Percentiles rank a stretch among this genome's conserved stretches.
phyloP scores from a whole-genome alignment of 73 alveolate species.

The Loxodes magnus region DNA sequence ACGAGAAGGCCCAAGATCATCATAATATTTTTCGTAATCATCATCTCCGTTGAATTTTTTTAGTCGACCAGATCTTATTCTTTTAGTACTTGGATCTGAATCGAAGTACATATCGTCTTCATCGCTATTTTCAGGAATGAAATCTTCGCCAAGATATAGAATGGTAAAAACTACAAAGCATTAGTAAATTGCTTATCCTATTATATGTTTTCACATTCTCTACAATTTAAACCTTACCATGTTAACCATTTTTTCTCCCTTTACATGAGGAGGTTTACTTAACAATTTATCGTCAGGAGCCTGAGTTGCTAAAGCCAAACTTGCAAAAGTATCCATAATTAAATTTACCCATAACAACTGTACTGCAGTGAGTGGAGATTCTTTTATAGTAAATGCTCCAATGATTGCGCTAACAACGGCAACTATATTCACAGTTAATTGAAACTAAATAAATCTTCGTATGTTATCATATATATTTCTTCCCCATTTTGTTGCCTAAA shows the following conservation, averaged over 20 bases:
- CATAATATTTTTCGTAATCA: not conserved
- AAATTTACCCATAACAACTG: constrained; percentile 83
- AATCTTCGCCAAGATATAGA: constrained; percentile 51
- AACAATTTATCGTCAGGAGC: constrained; percentile 71
- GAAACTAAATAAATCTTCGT: constrained; percentile 76
- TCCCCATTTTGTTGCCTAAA: constrained; percentile 78
- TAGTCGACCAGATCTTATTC: not conserved
- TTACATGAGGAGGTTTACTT: constrained; percentile 70
- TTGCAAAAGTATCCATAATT: constrained; percentile 73
- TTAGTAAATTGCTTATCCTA: constrained; percentile 57
- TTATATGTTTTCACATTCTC: constrained; percentile 79
- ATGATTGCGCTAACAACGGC: constrained; percentile 66
- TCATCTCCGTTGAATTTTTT: not conserved
- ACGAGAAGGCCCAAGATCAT: constrained; percentile 19
- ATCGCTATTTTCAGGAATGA: constrained; percentile 47
- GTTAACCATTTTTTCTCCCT: constrained; percentile 39
- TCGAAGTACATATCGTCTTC: constrained; percentile 13
- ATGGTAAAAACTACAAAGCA: constrained; percentile 29
- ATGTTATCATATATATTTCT: constrained; percentile 79
- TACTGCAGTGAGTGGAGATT: constrained; percentile 76
- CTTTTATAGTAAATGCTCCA: constrained; percentile 67
- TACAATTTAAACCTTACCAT: no score
- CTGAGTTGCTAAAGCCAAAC: constrained; percentile 90
- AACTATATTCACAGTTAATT: constrained; percentile 78
- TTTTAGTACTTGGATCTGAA: constrained; percentile 11